Conservation (phyloP, 352 stramenopile genomes). For the Globisporangium lucens region DNA sequence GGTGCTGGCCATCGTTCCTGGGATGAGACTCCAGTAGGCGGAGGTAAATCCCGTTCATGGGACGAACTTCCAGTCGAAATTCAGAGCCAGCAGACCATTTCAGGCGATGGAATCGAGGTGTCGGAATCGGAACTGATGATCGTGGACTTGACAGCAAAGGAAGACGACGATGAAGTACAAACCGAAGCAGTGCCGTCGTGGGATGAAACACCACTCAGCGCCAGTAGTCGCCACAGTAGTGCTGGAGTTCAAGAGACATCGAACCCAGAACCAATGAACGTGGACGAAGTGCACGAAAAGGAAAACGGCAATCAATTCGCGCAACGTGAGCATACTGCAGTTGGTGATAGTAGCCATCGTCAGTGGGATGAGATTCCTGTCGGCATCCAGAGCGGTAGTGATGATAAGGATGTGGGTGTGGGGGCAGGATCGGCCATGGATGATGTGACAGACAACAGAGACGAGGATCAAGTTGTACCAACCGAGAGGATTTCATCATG, state of each 20-base stretch:
- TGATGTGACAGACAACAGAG: too few species aligned
- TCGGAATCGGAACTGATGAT: background rate
- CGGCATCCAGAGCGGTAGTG: background rate
- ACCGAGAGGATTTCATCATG: background rate
- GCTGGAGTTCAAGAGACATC: background rate
- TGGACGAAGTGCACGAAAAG: background rate
- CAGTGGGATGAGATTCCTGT: background rate
- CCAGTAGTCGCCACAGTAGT: background rate
- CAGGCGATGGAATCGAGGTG: background rate
- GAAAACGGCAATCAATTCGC: background rate
- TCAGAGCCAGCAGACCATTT: background rate
- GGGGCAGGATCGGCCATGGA: background rate
- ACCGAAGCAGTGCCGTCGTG: background rate
- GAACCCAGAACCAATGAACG: background rate
- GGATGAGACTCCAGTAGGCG: slow-evolving; percentile 4
- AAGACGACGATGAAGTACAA: background rate
- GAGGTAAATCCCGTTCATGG: background rate
- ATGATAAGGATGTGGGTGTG: background rate
- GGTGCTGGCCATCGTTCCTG: background rate
- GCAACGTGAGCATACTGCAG: background rate
- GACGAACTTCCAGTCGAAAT: slow-evolving; percentile 7
- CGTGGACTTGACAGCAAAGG: background rate
- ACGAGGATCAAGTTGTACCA: background rate
- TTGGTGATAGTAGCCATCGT: background rate
- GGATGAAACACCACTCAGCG: slow-evolving; percentile 10